phyloP scores from a whole-genome alignment of 495 filamentous ascomycete species.

The Xanthoparmelia taractica region DNA sequence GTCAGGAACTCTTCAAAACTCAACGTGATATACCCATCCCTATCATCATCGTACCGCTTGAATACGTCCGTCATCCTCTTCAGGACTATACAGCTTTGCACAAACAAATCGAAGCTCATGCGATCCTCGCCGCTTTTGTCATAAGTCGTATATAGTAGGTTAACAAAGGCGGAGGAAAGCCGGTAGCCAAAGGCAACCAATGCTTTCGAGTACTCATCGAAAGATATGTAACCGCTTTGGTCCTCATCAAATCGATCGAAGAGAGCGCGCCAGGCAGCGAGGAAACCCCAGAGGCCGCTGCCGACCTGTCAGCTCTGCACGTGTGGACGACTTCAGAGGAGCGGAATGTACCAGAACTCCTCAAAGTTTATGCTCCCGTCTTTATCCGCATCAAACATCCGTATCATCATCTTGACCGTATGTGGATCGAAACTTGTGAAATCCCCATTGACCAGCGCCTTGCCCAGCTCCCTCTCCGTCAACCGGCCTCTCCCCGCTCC shows the following conservation, averaged over 20 bases:
- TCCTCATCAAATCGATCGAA: conserved; percentile 96
- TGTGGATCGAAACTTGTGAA: conserved; percentile 92
- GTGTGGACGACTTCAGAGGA: not conserved
- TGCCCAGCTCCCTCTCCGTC: conserved; percentile 78
- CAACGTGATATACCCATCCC: conserved; percentile 82
- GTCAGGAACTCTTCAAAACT: conserved; percentile 78
- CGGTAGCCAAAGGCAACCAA: conserved; percentile 92
- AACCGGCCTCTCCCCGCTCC: conserved; percentile 72
- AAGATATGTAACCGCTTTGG: conserved; percentile 73
- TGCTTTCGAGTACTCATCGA: conserved; percentile 82
- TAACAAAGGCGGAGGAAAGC: conserved; percentile 72
- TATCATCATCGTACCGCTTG: conserved; percentile 96
- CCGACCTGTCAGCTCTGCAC: conserved; percentile 1
- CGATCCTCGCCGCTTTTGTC: conserved; percentile 51
- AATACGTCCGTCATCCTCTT: conserved; percentile 99
- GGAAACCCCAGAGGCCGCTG: conserved; percentile 82
- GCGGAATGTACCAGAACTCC: conserved; percentile 63
- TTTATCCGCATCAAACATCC: conserved; percentile 89
- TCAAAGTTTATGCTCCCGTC: conserved; percentile 86
- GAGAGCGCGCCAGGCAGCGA: conserved; percentile 84
- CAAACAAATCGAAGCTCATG: conserved; percentile 95
- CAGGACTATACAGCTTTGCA: conserved; percentile 91
- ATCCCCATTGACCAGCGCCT: conserved; percentile 93
- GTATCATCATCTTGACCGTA: conserved; percentile 97
- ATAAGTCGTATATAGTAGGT: conserved; percentile 67